Evolutionary conservation across 768 basidiomycete species (phyloP).

Genomic region (Mycena indigotica): DNA sequence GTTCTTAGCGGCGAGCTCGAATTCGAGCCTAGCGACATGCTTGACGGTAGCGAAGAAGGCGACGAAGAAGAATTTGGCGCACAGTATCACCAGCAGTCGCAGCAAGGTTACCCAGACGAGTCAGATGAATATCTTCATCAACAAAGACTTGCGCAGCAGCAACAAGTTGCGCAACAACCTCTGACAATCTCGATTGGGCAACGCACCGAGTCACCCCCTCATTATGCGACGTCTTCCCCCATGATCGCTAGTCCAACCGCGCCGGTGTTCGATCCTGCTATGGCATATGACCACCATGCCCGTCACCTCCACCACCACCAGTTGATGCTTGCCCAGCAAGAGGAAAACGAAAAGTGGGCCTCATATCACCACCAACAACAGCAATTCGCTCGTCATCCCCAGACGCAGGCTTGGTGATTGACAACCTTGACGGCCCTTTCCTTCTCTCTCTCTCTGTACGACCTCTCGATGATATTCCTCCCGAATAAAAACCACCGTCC

Average conservation of each 20-base stretch:
- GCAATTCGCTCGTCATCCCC: conserved; percentile 13
- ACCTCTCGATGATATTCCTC: neutral
- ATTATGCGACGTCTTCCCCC: conserved; percentile 12
- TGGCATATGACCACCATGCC: conserved; percentile 22
- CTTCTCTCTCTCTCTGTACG: neutral
- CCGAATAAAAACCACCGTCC: conserved; percentile 11
- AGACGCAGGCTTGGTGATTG: conserved; percentile 18
- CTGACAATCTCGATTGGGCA: conserved; percentile 18
- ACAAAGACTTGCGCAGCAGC: conserved; percentile 13
- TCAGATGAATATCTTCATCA: conserved; percentile 17
- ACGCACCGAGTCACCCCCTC: conserved; percentile 18
- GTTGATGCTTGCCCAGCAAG: conserved; percentile 19
- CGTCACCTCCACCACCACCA: conserved; percentile 23
- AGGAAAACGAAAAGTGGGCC: conserved; percentile 23
- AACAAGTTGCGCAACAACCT: conserved; percentile 7
- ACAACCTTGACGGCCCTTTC: neutral
- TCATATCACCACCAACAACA: conserved; percentile 23
- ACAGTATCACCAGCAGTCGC: neutral
- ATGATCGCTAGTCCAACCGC: conserved; percentile 21
- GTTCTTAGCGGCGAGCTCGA: conserved; percentile 73
- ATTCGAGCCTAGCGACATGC: conserved; percentile 46
- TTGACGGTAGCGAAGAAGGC: conserved; percentile 56
- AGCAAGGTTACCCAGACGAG: conserved; percentile 6
- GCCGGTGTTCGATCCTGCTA: conserved; percentile 1
- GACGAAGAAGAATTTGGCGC: conserved; percentile 46